These are phyloP conservation scores for Paradendryphiella salina DNA, from an alignment of 2,329 filamentous ascomycete species.

Conservation along the genomic window DNA sequence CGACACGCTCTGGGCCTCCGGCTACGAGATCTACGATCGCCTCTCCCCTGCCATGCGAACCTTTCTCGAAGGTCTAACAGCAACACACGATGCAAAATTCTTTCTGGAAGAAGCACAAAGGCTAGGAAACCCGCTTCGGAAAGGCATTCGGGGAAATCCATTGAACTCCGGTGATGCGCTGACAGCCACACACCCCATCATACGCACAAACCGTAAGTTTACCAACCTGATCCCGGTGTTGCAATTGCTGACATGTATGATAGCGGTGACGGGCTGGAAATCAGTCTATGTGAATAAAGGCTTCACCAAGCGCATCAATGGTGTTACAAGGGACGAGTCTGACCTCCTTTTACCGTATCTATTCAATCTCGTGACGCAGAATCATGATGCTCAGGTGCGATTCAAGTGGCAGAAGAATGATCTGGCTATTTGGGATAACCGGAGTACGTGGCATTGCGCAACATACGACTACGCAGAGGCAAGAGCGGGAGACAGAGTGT, in stretches of 20 bases:
- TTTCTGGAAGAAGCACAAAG: slow-evolving; percentile 35
- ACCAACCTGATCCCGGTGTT: rapidly evolving
- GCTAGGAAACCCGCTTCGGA: slow-evolving; percentile 34
- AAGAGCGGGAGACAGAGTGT: slow-evolving; percentile 56
- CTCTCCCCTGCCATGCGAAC: slow-evolving; percentile 53
- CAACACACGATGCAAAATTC: slow-evolving; percentile 48
- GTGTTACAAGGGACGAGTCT: slow-evolving; percentile 51
- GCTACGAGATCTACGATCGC: slow-evolving; percentile 56
- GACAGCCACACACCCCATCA: slow-evolving; percentile 59
- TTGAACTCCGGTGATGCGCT: slow-evolving; percentile 59
- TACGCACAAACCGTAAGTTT: slow-evolving; percentile 60
- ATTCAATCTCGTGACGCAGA: slow-evolving; percentile 52
- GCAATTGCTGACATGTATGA: no score
- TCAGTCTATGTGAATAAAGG: slow-evolving; percentile 42
- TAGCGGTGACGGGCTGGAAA: slow-evolving; percentile 65
- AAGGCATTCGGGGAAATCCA: slow-evolving; percentile 51
- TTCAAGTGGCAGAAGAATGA: slow-evolving; percentile 50
- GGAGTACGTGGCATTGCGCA: slow-evolving; percentile 62
- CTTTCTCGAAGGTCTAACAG: slow-evolving; percentile 55
- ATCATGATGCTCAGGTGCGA: slow-evolving; percentile 58
- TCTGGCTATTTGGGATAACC: slow-evolving; percentile 68
- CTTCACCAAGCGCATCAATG: slow-evolving; percentile 50
- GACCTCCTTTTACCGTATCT: slow-evolving; percentile 49
- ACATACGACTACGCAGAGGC: slow-evolving; percentile 65
- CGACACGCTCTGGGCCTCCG: slow-evolving; percentile 46